phyloP scores from a whole-genome alignment of 2,329 filamentous ascomycete genomes.

The Scedosporium apiospermum region DNA sequence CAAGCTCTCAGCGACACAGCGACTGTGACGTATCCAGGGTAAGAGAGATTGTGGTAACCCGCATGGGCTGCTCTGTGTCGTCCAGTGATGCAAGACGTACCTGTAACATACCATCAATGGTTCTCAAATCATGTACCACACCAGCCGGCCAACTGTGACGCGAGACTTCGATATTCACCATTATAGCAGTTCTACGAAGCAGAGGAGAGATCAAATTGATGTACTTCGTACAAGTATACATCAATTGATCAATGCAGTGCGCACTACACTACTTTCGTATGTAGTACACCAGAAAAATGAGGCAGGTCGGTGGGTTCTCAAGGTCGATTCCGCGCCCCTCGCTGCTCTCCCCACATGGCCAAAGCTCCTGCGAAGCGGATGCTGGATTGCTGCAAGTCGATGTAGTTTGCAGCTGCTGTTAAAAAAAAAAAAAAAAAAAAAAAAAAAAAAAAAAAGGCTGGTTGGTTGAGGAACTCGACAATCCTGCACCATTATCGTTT shows the following conservation, averaged over 20 bases:
- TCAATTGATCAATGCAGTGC: no score
- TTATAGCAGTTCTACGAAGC: no score
- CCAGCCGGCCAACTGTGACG: no score
- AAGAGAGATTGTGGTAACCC: background rate
- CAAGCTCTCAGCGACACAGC: no score
- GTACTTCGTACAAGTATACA: no score
- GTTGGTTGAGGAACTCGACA: background rate
- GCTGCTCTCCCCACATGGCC: background rate
- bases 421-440: background rate
- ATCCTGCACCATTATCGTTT: background rate
- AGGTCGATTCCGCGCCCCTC: background rate
- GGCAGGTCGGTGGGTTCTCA: background rate
- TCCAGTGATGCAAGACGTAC: no score
- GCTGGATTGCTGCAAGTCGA: background rate
- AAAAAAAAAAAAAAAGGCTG: background rate
- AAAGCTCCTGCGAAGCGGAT: background rate
- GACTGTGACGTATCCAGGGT: background rate
- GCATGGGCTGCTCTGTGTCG: background rate
- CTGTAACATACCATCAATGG: background rate
- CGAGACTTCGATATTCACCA: no score
- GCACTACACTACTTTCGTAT: no score
- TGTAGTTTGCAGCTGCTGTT: background rate
- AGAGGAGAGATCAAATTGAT: no score
- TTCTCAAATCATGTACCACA: no score
- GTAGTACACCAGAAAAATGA: no score